Evolutionary conservation across 257 asterid species (phyloP).

Genomic region (Datura wrightii): DNA sequence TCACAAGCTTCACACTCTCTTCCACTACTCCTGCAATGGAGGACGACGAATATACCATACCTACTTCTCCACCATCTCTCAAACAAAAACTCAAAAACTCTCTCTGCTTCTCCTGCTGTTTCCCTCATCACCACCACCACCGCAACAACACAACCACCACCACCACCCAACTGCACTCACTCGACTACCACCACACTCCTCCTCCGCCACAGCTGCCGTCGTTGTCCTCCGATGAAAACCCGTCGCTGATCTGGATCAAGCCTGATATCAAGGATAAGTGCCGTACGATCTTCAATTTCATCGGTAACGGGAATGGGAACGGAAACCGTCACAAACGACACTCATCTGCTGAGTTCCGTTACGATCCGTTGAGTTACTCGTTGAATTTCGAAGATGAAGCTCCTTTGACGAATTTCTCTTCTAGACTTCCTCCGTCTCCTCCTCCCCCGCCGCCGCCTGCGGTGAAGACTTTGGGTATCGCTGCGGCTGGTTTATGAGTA

Average conservation of each 20-base stretch:
- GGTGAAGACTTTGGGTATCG: slow-evolving; percentile 30
- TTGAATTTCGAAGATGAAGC: slow-evolving; percentile 75
- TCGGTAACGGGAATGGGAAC: slow-evolving; percentile 29
- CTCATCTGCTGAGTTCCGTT: slow-evolving; percentile 62
- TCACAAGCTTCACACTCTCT: neutral
- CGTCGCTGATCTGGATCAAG: slow-evolving; percentile 53
- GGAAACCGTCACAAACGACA: slow-evolving; percentile 46
- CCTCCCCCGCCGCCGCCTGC: slow-evolving; percentile 26
- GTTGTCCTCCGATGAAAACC: slow-evolving; percentile 50
- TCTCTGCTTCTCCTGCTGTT: slow-evolving; percentile 61
- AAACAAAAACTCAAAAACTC: slow-evolving; percentile 54
- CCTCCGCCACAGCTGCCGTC: neutral
- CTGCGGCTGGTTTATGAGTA: slow-evolving; percentile 37
- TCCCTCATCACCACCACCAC: slow-evolving; percentile 51
- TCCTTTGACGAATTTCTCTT: slow-evolving; percentile 55
- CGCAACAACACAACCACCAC: neutral
- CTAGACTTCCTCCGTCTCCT: slow-evolving; percentile 64
- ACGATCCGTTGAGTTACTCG: slow-evolving; percentile 79
- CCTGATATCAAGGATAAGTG: slow-evolving; percentile 62
- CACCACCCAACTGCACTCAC: slow-evolving; percentile 32
- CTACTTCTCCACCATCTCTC: slow-evolving; percentile 44
- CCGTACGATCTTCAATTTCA: slow-evolving; percentile 48
- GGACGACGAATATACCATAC: slow-evolving; percentile 35
- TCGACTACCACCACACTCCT: slow-evolving; percentile 39
- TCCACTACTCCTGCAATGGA: slow-evolving; percentile 37